Evolutionary conservation across 2,329 filamentous ascomycete species (phyloP).

Genomic region (Triangularia setosa): DNA sequence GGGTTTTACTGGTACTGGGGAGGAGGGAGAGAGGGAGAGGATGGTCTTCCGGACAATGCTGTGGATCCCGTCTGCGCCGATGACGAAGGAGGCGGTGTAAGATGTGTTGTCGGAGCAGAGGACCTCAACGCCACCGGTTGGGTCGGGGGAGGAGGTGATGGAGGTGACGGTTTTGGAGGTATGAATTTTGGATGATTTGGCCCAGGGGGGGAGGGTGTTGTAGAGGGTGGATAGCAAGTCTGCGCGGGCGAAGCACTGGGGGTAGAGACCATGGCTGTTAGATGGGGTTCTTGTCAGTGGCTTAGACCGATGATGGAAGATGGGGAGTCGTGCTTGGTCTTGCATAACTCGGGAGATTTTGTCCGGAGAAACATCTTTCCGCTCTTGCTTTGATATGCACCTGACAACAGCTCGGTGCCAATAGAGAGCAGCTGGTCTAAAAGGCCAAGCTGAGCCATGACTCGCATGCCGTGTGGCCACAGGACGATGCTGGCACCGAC

Average conservation of each 20-base stretch:
- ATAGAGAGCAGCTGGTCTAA: neutral
- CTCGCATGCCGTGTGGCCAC: conserved; percentile 1
- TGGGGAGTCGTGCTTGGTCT: neutral
- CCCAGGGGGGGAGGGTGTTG: neutral
- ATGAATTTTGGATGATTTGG: neutral
- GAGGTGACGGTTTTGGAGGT: conserved; percentile 1
- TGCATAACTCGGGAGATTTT: neutral
- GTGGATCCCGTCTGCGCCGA: conserved; percentile 11
- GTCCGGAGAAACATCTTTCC: neutral
- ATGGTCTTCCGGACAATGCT: conserved; percentile 7
- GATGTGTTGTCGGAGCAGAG: conserved; percentile 3
- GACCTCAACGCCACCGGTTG: neutral
- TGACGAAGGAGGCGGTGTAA: conserved; percentile 1
- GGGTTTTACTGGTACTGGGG: neutral
- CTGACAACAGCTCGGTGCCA: neutral
- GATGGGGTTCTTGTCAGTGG: neutral
- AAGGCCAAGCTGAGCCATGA: conserved; percentile 6
- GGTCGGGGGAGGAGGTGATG: neutral
- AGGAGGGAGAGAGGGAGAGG: neutral
- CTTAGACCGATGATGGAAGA: neutral
- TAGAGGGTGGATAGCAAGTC: conserved; percentile 5
- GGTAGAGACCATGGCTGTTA: neutral
- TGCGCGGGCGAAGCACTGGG: neutral
- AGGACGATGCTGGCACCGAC: conserved; percentile 9
- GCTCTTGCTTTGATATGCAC: neutral